A percentile compares a stretch with the other conserved stretches of the same genome.
phyloP scores from a whole-genome alignment of 805 yeast species.

The Wickerhamiella domercqiae region DNA sequence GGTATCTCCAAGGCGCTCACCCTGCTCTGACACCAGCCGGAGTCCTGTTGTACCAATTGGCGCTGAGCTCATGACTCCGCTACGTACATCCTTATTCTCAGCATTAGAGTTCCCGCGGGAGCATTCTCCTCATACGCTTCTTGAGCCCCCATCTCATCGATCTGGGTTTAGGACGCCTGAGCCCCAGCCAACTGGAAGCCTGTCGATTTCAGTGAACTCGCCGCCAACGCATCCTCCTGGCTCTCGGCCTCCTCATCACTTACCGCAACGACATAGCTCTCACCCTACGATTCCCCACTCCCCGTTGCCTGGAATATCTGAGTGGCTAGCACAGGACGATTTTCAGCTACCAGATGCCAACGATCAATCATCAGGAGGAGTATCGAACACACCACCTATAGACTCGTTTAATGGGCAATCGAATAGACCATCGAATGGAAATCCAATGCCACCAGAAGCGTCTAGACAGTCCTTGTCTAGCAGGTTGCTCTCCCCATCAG shows the following conservation, averaged over 20 bases:
- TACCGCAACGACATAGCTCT: no score
- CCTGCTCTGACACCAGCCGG: not conserved
- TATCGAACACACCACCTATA: not conserved
- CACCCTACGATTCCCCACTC: not conserved
- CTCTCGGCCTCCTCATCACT: not conserved
- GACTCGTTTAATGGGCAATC: not conserved
- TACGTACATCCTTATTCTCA: slow-evolving; percentile 26
- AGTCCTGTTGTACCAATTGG: not conserved
- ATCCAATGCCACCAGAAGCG: no score
- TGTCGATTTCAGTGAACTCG: not conserved
- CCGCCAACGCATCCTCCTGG: not conserved
- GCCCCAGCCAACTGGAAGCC: no score
- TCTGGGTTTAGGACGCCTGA: no score
- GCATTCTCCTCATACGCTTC: not conserved
- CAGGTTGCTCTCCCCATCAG: not conserved
- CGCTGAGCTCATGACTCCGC: slow-evolving; percentile 10
- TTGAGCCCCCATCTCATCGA: not conserved
- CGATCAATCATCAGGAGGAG: not conserved
- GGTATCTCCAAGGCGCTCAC: not conserved
- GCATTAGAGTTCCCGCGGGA: slow-evolving; percentile 25
- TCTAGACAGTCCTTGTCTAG: no score
- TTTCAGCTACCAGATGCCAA: not conserved
- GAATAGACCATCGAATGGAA: no score
- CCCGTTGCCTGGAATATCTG: not conserved
- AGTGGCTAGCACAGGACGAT: not conserved